Base-by-base conservation (phyloP, 2,329 filamentous ascomycete species). In the Colletotrichum chrysophilum region DNA sequence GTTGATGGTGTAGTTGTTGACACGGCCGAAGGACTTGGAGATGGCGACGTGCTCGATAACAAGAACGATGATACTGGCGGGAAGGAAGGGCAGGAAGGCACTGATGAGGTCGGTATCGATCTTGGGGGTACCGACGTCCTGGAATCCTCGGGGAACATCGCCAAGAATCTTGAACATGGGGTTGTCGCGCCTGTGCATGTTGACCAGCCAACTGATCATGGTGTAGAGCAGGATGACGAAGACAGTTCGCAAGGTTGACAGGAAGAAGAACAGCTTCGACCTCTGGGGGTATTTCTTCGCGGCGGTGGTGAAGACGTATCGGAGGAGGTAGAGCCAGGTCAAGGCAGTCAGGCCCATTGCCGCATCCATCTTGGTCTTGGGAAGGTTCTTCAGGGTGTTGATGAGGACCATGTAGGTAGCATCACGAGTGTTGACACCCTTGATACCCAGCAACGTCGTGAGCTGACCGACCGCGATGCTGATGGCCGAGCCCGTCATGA, bases 31-130 rank as follows among this genome's bases (percentile, higher is more conserved):
- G 0, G 96, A 98, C 84, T 98, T 99, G 21, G 96, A 95, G 77
- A 98, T 98, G 64, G 96, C 96, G 80, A 98, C 98, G 83, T 98
- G 96, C 85, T 98, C 97, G 76, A 98, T 97, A 43, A 98, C 89
- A 73, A 98, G 89, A n/a, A 99, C 96, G 78, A 98, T 98, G 68
- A 98, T 93, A 1, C 94, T 93, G 9, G 94, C 94, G 0, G 97
- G 97, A 5, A 98, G 87, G 78, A 98, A 90, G 58, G 88, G 88
- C 1, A 90, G 88, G 81, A 98, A 95, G 1, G 91, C 86, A 3
- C 87, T 89, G 81, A 98, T 90, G 67, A 98, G 91, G 0, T 88
- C 84, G 0, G 84, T 84, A 78, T 94, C 92, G 75, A 98, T 86
- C 0, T 85, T 88, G 0, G 97, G 97, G 7, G 94, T 93, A 18